Evolutionary conservation across 495 filamentous ascomycete species (phyloP).

Genomic region (Penicillium samsonianum): DNA sequence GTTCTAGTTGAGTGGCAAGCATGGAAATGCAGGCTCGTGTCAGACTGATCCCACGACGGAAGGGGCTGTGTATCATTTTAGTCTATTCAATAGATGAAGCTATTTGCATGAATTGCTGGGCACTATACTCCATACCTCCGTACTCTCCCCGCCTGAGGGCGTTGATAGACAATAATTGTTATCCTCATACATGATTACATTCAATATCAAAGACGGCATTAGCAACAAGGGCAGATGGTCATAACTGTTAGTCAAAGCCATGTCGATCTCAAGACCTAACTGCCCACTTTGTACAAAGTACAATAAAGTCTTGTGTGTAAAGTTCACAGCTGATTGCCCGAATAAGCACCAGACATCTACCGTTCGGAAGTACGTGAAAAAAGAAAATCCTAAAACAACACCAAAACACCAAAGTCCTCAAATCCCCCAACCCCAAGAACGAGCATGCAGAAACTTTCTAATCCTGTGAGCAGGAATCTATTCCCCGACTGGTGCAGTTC

Average conservation of each 20-base stretch:
- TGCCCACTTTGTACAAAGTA: not conserved
- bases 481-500: conserved; percentile 25
- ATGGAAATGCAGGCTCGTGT: conserved; percentile 18
- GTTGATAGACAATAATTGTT: conserved; percentile 19
- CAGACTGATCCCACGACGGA: conserved; percentile 10
- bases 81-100: not conserved
- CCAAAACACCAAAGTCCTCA: not conserved
- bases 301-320: not conserved
- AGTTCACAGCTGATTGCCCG: not conserved
- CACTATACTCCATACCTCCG: not conserved
- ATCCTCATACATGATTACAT: conserved; percentile 6
- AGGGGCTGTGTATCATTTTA: conserved; percentile 2
- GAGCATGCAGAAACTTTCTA: not conserved
- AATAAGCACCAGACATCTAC: not conserved
- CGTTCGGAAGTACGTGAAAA: conserved; percentile 8
- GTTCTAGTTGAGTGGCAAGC: conserved; percentile 11
- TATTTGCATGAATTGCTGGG: not conserved
- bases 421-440: not conserved
- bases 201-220: conserved; percentile 9
- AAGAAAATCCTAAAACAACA: not conserved
- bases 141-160: not conserved
- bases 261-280: not conserved
- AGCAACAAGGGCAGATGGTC: conserved; percentile 24
- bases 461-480: conserved; percentile 2
- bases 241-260: conserved; percentile 6